Evolutionary conservation across 768 basidiomycete genomes (phyloP).

Genomic region (Russula sp.): DNA sequence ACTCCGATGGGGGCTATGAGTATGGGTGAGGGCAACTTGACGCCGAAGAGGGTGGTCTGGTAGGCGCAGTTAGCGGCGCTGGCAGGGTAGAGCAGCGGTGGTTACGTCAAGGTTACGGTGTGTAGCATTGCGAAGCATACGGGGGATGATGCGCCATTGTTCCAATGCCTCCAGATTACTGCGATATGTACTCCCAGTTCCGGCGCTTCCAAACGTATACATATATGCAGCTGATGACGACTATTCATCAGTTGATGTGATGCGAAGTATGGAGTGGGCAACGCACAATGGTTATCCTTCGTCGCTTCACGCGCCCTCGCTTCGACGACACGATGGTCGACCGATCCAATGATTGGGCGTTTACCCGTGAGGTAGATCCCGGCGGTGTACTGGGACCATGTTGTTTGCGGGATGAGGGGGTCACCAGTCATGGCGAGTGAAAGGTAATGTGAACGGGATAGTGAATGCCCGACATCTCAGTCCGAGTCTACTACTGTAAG

Average conservation of each 20-base stretch:
- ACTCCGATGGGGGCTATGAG: conserved; percentile 69
- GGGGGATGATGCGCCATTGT: conserved; percentile 73
- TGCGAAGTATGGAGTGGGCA: too few species aligned
- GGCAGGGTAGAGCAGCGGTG: not conserved
- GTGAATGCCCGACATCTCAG: too few species aligned
- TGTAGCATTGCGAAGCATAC: conserved; percentile 66
- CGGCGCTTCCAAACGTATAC: conserved; percentile 78
- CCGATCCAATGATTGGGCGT: conserved; percentile 47
- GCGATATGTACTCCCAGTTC: conserved; percentile 60
- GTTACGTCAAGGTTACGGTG: conserved; percentile 57
- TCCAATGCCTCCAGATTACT: conserved; percentile 64
- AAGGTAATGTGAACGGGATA: too few species aligned
- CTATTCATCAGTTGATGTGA: not conserved
- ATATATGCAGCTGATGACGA: conserved; percentile 55
- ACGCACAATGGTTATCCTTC: conserved; percentile 54
- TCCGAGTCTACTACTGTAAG: too few species aligned
- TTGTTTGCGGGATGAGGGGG: not conserved
- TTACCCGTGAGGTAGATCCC: conserved; percentile 2
- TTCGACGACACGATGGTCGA: conserved; percentile 60
- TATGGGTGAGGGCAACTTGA: conserved; percentile 57
- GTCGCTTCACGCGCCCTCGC: conserved; percentile 61
- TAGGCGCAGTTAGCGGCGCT: not conserved
- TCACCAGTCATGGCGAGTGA: not conserved
- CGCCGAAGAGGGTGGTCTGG: conserved; percentile 70
- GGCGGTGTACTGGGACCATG: conserved; percentile 15